Conservation (phyloP, 1,284 basidiomycete species). For the Leccinum pachyderme region DNA sequence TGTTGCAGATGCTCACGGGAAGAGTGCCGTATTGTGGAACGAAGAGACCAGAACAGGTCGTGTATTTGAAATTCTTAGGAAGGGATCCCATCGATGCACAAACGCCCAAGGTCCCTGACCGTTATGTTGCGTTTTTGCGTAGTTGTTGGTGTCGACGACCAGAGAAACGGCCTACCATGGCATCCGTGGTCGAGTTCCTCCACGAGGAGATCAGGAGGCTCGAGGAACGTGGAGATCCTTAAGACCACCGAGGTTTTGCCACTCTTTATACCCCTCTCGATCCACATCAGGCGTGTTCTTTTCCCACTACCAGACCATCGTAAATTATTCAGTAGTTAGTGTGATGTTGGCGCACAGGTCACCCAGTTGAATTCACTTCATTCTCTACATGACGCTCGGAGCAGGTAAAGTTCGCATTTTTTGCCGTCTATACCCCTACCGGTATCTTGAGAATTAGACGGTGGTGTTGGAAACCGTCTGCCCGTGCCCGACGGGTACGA, state of each 20-base stretch:
- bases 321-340: no score
- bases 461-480: no score
- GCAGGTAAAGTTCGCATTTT: no score
- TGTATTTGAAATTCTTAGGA: slow-evolving; percentile 12
- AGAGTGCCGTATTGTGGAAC: slow-evolving; percentile 12
- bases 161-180: slow-evolving; percentile 12
- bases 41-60: slow-evolving; percentile 12
- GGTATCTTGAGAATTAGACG: no score
- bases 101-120: slow-evolving; percentile 8
- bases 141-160: slow-evolving; percentile 12
- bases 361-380: no score
- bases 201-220: not conserved
- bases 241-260: not conserved
- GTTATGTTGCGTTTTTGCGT: slow-evolving; percentile 7
- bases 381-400: no score
- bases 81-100: slow-evolving; percentile 14
- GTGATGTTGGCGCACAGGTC: no score
- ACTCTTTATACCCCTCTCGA: not conserved
- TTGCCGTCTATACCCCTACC: no score
- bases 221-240: not conserved
- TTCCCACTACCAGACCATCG: no score
- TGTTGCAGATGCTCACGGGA: slow-evolving; percentile 9
- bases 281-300: no score
- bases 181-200: slow-evolving; percentile 7
- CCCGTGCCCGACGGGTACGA: no score